Base-by-base conservation (phyloP, 371 early-diverging fungal species). In the Saksenaea vasiformis region DNA sequence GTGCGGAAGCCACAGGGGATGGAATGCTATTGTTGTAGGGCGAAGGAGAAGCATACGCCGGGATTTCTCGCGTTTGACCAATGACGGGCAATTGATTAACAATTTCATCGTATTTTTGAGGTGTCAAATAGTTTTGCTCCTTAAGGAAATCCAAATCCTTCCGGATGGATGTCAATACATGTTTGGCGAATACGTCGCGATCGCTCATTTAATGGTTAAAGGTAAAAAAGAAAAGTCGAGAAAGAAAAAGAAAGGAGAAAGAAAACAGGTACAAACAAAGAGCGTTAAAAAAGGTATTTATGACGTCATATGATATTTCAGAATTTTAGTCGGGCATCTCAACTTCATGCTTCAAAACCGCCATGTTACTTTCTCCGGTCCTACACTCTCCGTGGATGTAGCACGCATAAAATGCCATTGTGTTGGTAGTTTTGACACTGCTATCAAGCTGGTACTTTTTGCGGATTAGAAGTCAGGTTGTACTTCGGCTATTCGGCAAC, bases 121-220 rank as follows among this genome's bases (percentile, higher is more conserved):
- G 62, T 31, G 67, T 58, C 34, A 75, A 26, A 22, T 66, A 68
- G 13, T 71, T 56, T 28, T 69, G 62, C 3, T 62, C 66, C 19
- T 69, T 75, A 9, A 75, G 54, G n/a, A 75, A 67, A 11, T 59
- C 43, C 5, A 75, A 43, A 54, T 75, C 71, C 17, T 67, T 66
- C 24, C 65, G 58, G 43, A 75, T 67, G 22, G 71, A 71, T n/a
- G 43, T 57, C 39, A 75, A 43, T 2, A 75, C 64, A 37, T 75
- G 68, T 53, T 67, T 66, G 31, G 67, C 72, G 11, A 69, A 61
- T 2, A 60, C 62, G 28, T 64, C 62, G 56, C 51, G 56, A 24
- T 61, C 64, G 37, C 56, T 68, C 64, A 64, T 68, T 9, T 44
- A 43, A n/a, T 9, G 1, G 37, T 44, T 37, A 37, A 22, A 4